phyloP scores from a whole-genome alignment of 257 asterid genomes.

The Nemophila menziesii region DNA sequence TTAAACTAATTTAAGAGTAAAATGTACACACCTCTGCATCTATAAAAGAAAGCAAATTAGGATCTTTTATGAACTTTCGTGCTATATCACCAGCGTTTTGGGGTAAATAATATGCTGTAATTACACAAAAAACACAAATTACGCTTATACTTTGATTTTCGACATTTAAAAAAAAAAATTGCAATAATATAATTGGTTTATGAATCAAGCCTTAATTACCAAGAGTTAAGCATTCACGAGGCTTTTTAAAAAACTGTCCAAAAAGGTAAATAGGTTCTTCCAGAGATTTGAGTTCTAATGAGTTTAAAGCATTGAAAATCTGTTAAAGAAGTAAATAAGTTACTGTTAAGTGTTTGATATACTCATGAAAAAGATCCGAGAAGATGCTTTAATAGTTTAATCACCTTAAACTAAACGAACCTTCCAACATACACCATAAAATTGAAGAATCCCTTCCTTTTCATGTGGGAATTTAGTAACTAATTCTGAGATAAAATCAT shows the following conservation, averaged over 20 bases:
- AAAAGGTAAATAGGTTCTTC: constrained; percentile 94
- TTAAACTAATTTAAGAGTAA: constrained; percentile 8
- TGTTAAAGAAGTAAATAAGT: constrained; percentile 25
- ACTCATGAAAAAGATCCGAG: constrained; percentile 14
- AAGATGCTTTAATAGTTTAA: constrained; percentile 27
- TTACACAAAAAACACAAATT: constrained; percentile 14
- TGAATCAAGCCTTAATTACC: constrained; percentile 37
- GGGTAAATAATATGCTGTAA: constrained; percentile 88
- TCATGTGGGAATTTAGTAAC: constrained; percentile 81
- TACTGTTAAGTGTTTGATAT: constrained; percentile 18
- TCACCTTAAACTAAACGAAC: constrained; percentile 55
- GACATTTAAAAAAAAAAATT: too few species aligned
- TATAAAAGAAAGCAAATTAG: constrained; percentile 69
- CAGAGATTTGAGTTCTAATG: constrained; percentile 82
- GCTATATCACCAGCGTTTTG: constrained; percentile 94
- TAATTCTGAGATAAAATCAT: constrained; percentile 62
- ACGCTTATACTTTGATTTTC: too few species aligned
- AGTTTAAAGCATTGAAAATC: constrained; percentile 91
- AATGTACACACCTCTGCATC: constrained; percentile 80
- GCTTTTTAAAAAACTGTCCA: constrained; percentile 89
- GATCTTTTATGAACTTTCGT: constrained; percentile 73
- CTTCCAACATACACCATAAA: constrained; percentile 95
- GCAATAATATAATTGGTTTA: too few species aligned
- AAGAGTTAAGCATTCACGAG: constrained; percentile 81
- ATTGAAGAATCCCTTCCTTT: constrained; percentile 69